Conservation (phyloP, 768 basidiomycete species). For the Butyriboletus loyo region DNA sequence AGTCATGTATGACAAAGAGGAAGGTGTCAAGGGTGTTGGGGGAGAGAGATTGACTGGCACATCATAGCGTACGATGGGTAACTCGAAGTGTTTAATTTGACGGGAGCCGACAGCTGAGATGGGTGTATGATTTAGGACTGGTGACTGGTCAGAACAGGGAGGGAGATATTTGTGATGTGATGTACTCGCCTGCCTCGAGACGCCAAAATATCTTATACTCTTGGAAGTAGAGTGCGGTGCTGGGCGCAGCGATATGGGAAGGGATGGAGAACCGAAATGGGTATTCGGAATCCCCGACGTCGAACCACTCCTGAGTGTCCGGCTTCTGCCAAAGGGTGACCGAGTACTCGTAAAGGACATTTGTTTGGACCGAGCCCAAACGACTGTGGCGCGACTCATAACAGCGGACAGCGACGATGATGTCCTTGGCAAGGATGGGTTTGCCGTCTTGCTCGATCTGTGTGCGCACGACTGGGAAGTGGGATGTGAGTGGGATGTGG, state of each 20-base stretch:
- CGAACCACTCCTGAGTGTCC: slow-evolving; percentile 51
- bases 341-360: slow-evolving; percentile 65
- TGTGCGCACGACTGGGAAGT: slow-evolving; percentile 59
- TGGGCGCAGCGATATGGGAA: slow-evolving; percentile 56
- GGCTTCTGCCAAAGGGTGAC: slow-evolving; percentile 69
- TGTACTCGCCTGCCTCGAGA: slow-evolving; percentile 69
- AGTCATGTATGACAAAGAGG: slow-evolving; percentile 37
- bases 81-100: slow-evolving; percentile 66
- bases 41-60: slow-evolving; percentile 42
- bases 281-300: slow-evolving; percentile 62
- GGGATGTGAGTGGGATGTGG: neutral
- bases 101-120: slow-evolving; percentile 65
- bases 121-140: slow-evolving; percentile 68
- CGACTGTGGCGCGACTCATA: slow-evolving; percentile 74
- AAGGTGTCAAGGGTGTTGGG: slow-evolving; percentile 34
- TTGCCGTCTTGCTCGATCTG: slow-evolving; percentile 68
- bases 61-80: slow-evolving; percentile 71
- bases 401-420: slow-evolving; percentile 76
- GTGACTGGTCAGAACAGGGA: slow-evolving; percentile 17
- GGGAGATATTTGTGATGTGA: neutral
- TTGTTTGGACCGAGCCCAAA: slow-evolving; percentile 54
- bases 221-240: slow-evolving; percentile 63
- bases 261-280: slow-evolving; percentile 74
- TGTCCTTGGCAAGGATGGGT: slow-evolving; percentile 59
- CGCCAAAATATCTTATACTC: slow-evolving; percentile 82